A percentile compares a stretch with the other conserved stretches of the same genome.
These are phyloP conservation scores for Aspergillus latus DNA, from an alignment of 2,329 filamentous ascomycete species.

Conservation along the genomic window DNA sequence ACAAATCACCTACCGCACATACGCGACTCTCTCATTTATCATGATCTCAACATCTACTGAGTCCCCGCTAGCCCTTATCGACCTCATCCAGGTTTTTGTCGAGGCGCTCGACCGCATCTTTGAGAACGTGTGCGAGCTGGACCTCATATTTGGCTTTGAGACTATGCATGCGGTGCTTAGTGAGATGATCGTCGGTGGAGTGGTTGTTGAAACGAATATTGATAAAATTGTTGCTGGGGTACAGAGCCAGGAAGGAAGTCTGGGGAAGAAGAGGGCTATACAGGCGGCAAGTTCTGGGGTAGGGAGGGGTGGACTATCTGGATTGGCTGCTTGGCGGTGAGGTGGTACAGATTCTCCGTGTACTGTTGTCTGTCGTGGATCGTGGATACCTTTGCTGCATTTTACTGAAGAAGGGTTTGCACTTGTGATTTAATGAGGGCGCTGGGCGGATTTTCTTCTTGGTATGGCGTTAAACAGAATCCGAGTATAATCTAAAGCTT, in stretches of 20 bases:
- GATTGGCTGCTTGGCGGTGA: constrained; percentile 42
- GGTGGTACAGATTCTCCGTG: not conserved
- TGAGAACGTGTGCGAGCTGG: constrained; percentile 97
- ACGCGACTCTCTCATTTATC: constrained; percentile 98
- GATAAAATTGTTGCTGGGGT: constrained; percentile 88
- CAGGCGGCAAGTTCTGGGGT: constrained; percentile 43
- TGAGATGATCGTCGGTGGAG: constrained; percentile 94
- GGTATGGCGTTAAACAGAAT: not conserved
- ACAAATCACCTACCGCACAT: constrained; percentile 96
- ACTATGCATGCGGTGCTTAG: constrained; percentile 85
- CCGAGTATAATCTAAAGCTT: too few species aligned
- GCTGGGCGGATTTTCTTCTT: not conserved
- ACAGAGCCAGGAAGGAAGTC: constrained; percentile 49
- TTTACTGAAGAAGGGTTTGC: not conserved
- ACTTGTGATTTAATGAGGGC: not conserved
- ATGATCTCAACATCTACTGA: constrained; percentile 95
- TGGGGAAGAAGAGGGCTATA: constrained; percentile 46
- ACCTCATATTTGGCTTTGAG: constrained; percentile 99
- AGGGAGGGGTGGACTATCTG: constrained; percentile 38
- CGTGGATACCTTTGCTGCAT: not conserved
- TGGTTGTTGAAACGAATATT: constrained; percentile 88
- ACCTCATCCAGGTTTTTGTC: constrained; percentile 97
- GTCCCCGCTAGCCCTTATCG: constrained; percentile 89
- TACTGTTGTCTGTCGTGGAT: not conserved
- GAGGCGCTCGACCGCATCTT: constrained; percentile 93